Evolutionary conservation across 768 basidiomycete species (phyloP), one percentile per base, ranked within the genome.

Genomic region (Tulasnella sp.): DNA sequence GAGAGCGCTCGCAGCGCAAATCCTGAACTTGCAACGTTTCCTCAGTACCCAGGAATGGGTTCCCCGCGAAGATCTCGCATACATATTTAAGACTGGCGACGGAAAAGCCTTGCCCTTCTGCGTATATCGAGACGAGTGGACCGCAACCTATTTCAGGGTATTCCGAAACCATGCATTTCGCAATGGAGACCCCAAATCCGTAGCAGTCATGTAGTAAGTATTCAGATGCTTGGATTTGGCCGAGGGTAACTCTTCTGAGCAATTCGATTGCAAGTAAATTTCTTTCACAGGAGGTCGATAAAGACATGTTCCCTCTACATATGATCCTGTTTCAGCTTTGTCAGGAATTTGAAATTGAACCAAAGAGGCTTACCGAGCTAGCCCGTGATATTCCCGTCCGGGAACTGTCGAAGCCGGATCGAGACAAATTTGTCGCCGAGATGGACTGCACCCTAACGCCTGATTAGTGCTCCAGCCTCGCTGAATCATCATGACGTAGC

Each of bases 141-240:
- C 64, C 16, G 64, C n/a, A 14, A 12, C 31, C 16, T 69, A 69
- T 69, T 37, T 69, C 12, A 69, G 64, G 12, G 28, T 34, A 16
- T 69, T 69, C 34, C 64, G 64, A 0, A 69, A 69, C 34, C 64
- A 69, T 18, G 64, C 31, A 5, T 69, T 69, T 37, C 64, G 64
- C 28, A 69, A 69, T 37, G 64, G 64, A 28, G 64, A 69, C 31
- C 31, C 28, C 20, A 28, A 69, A 34, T 31, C 64, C 5, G 64
- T 69, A 5, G 64, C 64, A 69, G 64, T 28, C 20, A 69, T 69
- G 64, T 69, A 69, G 64, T 69, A 16, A 69, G 64, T 69, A 18
- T 54, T n/a, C n/a, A n/a, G n/a, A n/a, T n/a, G n/a, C n/a, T n/a
- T n/a, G n/a, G n/a, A n/a, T n/a, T n/a, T n/a, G n/a, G n/a, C n/a